Evolutionary conservation across 345 rosid genomes (phyloP), one percentile per base, ranked within the genome.

Genomic region (Triadica sebifera): DNA sequence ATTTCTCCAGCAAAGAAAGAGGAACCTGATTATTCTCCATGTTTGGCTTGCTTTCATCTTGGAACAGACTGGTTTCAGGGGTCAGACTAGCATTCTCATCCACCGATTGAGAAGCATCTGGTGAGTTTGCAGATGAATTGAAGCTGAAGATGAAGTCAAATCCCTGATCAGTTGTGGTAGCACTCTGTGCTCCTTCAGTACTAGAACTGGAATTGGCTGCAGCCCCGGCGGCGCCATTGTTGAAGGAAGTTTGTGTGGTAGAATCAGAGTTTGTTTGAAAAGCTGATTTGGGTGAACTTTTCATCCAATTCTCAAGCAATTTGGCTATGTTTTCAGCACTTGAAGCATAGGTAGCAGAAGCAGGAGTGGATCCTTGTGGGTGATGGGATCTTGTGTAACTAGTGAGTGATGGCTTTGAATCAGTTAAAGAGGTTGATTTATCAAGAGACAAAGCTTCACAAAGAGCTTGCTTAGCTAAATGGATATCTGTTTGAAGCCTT

Each of bases 401-500:
- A 19, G 52, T 15, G 13, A 12, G 34, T 29, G 71, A 64, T 12
- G 71, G 70, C 38, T 81, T 79, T 47, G 73, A 59, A 29, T 74
- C 41, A 43, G 78, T 8, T 29, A 29, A 29, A 29, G 34, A 29
- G 34, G 34, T 2, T 6, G 86, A 47, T 76, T 85, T 87, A 12
- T 81, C 79, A 60, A 87, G 90, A 24, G 97, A 94, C 50, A 94
- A 66, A 53, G 98, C 96, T 46, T 89, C 93, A 59, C 79, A 77
- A 1, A 94, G 88, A 41, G 97, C 98, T 80, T 85, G 93, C 74
- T 87, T 92, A 12, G 98, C 98, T 87, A 82, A 84, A 77, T 81
- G 85, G 57, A 94, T 92, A 65, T 94, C 96, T 19, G 97, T 90
- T 73, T 94, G 98, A 66, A 94, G 96, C 82, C 88, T 74, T 60